phyloP scores from a whole-genome alignment of 2,329 filamentous ascomycete genomes.

The Fusarium nygamai region DNA sequence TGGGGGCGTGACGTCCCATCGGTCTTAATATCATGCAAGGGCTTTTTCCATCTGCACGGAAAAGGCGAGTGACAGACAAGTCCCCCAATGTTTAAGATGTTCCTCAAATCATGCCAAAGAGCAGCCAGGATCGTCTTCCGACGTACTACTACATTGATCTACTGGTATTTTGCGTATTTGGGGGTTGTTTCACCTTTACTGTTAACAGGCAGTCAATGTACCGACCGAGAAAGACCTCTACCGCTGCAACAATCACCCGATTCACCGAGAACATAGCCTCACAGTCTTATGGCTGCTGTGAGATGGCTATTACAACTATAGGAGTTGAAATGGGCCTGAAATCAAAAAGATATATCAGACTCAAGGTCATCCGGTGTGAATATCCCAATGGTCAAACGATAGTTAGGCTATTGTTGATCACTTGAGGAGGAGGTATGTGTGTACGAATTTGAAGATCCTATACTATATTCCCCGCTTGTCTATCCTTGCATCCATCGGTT shows the following conservation, averaged over 20 bases:
- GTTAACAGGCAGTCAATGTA: too few species aligned
- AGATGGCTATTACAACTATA: background rate
- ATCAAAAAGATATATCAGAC: rapidly evolving
- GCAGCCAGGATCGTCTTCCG: rapidly evolving
- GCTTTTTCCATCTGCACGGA: background rate
- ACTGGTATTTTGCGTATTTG: background rate
- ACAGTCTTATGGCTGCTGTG: rapidly evolving
- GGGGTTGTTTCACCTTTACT: background rate
- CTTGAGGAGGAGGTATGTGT: rapidly evolving
- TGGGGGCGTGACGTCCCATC: background rate
- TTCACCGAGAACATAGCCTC: background rate
- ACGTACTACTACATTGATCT: rapidly evolving
- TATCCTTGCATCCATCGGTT: background rate
- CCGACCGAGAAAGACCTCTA: background rate
- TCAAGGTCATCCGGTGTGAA: rapidly evolving
- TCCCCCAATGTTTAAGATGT: background rate
- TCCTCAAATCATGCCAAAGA: background rate
- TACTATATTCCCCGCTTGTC: background rate
- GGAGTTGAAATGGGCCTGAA: background rate
- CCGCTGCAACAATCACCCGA: background rate
- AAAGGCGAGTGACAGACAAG: background rate
- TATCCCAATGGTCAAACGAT: rapidly evolving
- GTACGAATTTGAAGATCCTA: too few species aligned
- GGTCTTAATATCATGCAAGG: background rate
- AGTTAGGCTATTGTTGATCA: rapidly evolving